A percentile compares a stretch with the other conserved stretches of the same genome.
These are phyloP conservation scores for Domatiomyces globalis DNA, from an alignment of 2,329 filamentous ascomycete species.

Conservation along the genomic window DNA sequence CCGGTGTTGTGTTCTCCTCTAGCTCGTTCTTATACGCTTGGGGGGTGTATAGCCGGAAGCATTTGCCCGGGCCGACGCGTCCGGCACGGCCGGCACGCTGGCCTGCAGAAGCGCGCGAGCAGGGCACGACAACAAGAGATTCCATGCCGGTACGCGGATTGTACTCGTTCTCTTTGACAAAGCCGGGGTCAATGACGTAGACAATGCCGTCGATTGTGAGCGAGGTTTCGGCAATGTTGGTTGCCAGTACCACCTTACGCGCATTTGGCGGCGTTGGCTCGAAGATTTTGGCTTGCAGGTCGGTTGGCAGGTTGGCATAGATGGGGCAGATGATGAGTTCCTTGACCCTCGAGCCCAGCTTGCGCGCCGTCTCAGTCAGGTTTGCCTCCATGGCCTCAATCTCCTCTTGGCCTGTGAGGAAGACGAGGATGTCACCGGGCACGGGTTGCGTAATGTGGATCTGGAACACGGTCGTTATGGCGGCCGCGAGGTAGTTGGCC, in stretches of 20 bases:
- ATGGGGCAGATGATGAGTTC: slow-evolving; percentile 87
- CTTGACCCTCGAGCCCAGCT: slow-evolving; percentile 68
- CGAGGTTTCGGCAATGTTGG: slow-evolving; percentile 96
- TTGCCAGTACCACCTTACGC: slow-evolving; percentile 93
- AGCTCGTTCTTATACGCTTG: slow-evolving; percentile 92
- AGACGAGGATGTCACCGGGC: slow-evolving; percentile 84
- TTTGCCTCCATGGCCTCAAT: slow-evolving; percentile 79
- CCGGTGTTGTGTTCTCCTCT: slow-evolving; percentile 79
- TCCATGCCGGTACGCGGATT: slow-evolving; percentile 88
- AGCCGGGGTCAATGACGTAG: slow-evolving; percentile 93
- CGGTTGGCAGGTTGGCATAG: slow-evolving; percentile 82
- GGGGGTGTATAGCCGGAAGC: slow-evolving; percentile 85
- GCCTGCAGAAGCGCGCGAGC: slow-evolving; percentile 80
- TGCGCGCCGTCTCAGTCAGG: slow-evolving; percentile 70
- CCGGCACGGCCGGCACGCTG: slow-evolving; percentile 87
- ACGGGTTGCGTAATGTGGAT: slow-evolving; percentile 71
- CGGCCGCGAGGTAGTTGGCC: slow-evolving; percentile 82
- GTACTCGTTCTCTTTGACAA: slow-evolving; percentile 90
- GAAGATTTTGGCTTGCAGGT: slow-evolving; percentile 89
- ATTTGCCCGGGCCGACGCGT: slow-evolving; percentile 81
- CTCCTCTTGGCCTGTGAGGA: slow-evolving; percentile 90
- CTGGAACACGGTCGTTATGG: slow-evolving; percentile 86
- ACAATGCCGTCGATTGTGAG: slow-evolving; percentile 97
- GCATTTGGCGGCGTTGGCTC: slow-evolving; percentile 80
- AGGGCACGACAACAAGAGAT: slow-evolving; percentile 77